phyloP scores from a whole-genome alignment of 108 stramenopile genomes.

The Skeletonema tropicum region DNA sequence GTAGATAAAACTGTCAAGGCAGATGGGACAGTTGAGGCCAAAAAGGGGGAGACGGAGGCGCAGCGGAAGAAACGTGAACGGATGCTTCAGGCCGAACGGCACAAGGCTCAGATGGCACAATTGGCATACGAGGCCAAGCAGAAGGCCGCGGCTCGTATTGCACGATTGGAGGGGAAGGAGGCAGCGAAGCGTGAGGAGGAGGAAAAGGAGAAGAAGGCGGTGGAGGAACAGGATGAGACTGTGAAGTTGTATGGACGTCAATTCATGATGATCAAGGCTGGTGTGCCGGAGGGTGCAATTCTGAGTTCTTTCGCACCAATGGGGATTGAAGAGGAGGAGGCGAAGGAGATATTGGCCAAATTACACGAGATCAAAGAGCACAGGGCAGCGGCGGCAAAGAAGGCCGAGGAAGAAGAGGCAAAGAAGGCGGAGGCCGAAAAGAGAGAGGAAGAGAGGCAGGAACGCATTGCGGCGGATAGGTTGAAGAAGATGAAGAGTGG shows the following conservation, averaged over 20 bases:
- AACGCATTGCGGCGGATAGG: constrained; percentile 37
- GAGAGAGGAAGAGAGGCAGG: constrained; percentile 39
- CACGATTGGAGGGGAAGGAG: constrained; percentile 40
- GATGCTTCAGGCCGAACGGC: constrained; percentile 39
- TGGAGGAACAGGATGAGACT: constrained; percentile 45
- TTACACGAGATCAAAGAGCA: constrained; percentile 22
- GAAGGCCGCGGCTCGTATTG: constrained; percentile 30
- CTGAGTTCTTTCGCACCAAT: constrained; percentile 34
- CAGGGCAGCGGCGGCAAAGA: constrained; percentile 28
- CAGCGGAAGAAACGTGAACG: constrained; percentile 41
- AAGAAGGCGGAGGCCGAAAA: constrained; percentile 16
- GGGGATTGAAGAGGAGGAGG: constrained; percentile 47
- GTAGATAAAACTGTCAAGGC: constrained; percentile 28
- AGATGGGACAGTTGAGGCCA: constrained; percentile 45
- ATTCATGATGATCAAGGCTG: constrained; percentile 56
- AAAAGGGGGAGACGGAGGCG: constrained; percentile 46
- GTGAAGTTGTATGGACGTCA: constrained; percentile 44
- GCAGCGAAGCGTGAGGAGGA: constrained; percentile 43
- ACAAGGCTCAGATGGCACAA: constrained; percentile 54
- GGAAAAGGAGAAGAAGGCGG: constrained; percentile 24
- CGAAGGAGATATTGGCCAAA: constrained; percentile 39
- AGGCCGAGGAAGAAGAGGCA: constrained; percentile 33
- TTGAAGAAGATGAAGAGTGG: constrained; percentile 39
- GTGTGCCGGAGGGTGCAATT: constrained; percentile 52
- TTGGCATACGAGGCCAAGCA: constrained; percentile 52